A percentile compares a stretch with the other conserved stretches of the same genome.
These are phyloP conservation scores for Salix koriyanagi DNA, from an alignment of 345 rosid genomes.

Conservation along the genomic window DNA sequence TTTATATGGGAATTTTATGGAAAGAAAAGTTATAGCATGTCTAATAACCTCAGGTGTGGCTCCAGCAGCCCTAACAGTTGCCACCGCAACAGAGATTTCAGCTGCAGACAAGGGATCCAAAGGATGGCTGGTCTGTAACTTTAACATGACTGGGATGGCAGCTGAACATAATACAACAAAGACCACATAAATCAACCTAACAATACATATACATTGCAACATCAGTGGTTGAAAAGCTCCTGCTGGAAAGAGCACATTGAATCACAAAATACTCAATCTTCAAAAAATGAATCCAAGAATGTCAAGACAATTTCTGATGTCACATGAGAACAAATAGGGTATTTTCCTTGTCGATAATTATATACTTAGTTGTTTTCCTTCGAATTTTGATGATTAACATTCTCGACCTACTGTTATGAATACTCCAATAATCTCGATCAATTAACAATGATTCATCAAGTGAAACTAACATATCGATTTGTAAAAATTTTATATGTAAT, in stretches of 20 bases:
- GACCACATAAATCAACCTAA: not conserved
- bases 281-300: not conserved
- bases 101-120: constrained; percentile 85
- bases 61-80: constrained; percentile 90
- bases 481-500: no score
- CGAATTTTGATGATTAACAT: not conserved
- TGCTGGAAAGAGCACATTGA: not conserved
- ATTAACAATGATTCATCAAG: not conserved
- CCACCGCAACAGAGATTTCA: constrained; percentile 85
- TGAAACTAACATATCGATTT: not conserved
- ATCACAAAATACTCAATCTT: not conserved
- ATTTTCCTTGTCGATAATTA: not conserved
- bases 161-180: constrained; percentile 20
- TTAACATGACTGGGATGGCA: constrained; percentile 61
- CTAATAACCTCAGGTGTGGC: constrained; percentile 76
- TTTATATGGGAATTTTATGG: not conserved
- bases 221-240: not conserved
- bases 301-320: not conserved
- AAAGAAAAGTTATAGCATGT: not conserved
- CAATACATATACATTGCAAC: not conserved
- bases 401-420: not conserved
- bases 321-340: not conserved
- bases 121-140: constrained; percentile 80
- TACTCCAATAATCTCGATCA: not conserved
- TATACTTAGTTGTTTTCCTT: not conserved